Evolutionary conservation across 805 yeast genomes (phyloP), one percentile per base, ranked within the genome.

Genomic region (Hanseniaspora singularis): DNA sequence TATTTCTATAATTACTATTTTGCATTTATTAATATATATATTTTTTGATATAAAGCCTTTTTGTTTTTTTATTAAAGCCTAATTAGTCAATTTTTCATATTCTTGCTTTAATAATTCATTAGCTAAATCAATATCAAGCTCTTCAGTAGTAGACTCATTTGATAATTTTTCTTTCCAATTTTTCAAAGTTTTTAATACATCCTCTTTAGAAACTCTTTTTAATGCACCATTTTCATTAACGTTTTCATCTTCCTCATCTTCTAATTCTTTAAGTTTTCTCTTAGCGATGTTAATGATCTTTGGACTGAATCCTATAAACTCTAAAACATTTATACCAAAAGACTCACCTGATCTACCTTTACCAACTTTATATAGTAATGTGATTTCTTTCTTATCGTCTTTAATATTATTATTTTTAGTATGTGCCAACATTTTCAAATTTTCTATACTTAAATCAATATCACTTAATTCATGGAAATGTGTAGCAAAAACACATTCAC

Each of bases 321-420:
- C 96, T 0, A 97, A 97, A 38, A 92, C 98, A 60, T 92, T 95
- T 40, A 92, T 88, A 64, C 98, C 98, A 65, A 92, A 92, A 0
- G 96, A 87, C 62, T 88, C 92, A 62, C 86, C 95, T 2, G 94
- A 80, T 42, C 88, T 77, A n/a, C 98, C 98, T 1, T 85, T 83
- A 54, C 86, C 96, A n/a, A 92, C 97, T 57, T 81, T 83, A 65
- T 92, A 92, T 54, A 92, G 67, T 49, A 92, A 69, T 0, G 97
- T 87, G 53, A 92, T 85, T 53, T 86, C 94, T n/a, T n/a, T n/a
- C 28, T 73, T 72, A 11, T 34, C 22, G 9, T 31, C n/a, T 4
- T 16, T 31, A 37, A 69, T 57, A 20, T 53, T 53, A 1, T 53
- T 64, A 26, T 60, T 70, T 44, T 78, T 85, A 33, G 87, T 79